Evolutionary conservation across 2,329 filamentous ascomycete genomes (phyloP), one percentile per base, ranked within the genome.

Genomic region (Neonectria punicea): DNA sequence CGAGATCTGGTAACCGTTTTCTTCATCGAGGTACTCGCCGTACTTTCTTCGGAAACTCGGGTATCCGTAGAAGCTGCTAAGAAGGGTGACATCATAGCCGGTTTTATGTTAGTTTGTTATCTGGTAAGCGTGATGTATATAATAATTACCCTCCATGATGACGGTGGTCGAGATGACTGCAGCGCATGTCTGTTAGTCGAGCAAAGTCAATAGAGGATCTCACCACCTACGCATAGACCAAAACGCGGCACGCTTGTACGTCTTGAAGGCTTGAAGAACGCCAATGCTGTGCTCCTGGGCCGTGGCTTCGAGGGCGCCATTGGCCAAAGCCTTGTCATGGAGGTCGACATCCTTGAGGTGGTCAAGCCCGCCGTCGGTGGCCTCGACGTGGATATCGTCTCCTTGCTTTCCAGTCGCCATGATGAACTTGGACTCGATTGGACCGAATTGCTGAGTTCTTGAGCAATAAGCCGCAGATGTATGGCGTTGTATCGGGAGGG

Each of bases 21-120:
- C 70, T 0, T 74, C 65, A 43, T 77, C 66, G 14, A 76, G 69
- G 22, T 55, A 80, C 4, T 71, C 72, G 47, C 83, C 83, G 62
- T 83, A 86, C 68, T 76, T 82, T 62, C 70, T 69, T 9, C 73
- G 76, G 71, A 79, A 84, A 61, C 61, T 67, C 1, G 73, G 80
- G 72, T 83, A 84, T 5, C 77, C 83, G 66, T 79, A 83, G 72
- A 85, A 84, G 18, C 79, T 81, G n/a, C 77, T 67, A n/a, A 86
- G 72, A 0, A 86, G 75, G 36, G 81, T 82, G 2, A 81, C 78
- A 55, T 85, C 83, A 72, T 85, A 85, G 25, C 25, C 25, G 25
- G 25, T 25, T 25, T 6, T 5, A 6, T 25, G 25, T 25, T 25
- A 25, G 25, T 25, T 25, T 25, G 1, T 5, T 25, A 25, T 25